phyloP scores from a whole-genome alignment of 75 land plant genomes.

The Cunninghamia lanceolata region DNA sequence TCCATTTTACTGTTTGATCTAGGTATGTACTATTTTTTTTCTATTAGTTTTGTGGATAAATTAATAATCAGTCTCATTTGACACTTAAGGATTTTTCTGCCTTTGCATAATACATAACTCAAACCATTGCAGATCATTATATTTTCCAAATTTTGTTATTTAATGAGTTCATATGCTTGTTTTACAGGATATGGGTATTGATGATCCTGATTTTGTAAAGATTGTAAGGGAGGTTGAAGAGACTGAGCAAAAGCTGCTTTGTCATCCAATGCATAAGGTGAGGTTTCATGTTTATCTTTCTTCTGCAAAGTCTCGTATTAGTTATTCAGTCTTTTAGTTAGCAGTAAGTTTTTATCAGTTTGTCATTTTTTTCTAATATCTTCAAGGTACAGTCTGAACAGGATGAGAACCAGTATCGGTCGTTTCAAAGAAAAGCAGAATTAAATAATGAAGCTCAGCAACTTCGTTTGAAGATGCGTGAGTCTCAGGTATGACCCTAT shows the following conservation, averaged over 20 bases:
- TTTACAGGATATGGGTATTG: conserved; percentile 87
- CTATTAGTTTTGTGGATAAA: neutral
- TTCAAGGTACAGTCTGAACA: conserved; percentile 53
- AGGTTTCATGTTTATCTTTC: neutral
- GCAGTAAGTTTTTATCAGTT: neutral
- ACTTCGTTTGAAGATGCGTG: conserved; percentile 76
- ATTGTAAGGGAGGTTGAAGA: conserved; percentile 68
- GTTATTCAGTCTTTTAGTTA: neutral
- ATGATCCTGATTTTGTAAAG: conserved; percentile 75
- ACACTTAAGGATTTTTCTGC: neutral
- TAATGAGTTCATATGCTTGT: neutral
- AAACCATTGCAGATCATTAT: neutral
- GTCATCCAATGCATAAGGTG: conserved; percentile 91
- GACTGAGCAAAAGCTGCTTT: conserved; percentile 66
- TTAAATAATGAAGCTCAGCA: conserved; percentile 82
- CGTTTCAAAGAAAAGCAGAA: conserved; percentile 87
- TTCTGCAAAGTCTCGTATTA: neutral
- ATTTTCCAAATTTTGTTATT: neutral
- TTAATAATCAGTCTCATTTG: neutral
- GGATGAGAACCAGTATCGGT: conserved; percentile 54
- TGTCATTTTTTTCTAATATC: neutral
- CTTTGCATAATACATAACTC: neutral
- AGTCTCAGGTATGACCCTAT: conserved; percentile 69
- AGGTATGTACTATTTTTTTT: neutral
- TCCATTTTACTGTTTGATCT: neutral